Percentiles rank a stretch among this genome's conserved stretches.
Evolutionary conservation across 2,329 filamentous ascomycete genomes (phyloP).

Genomic region (Chrysosporium keratinophilum): DNA sequence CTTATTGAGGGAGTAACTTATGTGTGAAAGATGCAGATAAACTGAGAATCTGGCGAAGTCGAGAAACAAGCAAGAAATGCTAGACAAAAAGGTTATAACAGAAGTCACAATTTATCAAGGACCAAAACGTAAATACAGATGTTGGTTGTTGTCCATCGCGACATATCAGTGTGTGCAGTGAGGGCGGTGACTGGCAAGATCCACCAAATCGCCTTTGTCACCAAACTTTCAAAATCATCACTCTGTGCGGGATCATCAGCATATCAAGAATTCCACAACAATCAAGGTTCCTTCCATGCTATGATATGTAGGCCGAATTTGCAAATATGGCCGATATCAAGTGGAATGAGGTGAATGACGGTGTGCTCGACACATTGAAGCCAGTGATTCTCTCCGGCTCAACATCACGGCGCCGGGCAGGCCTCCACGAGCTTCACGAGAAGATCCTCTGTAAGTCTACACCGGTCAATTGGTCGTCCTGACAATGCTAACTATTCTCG

Average conservation of each 20-base stretch:
- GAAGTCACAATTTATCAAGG: background rate
- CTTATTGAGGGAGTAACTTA: background rate
- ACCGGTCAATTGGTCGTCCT: background rate
- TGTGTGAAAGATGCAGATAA: too few species aligned
- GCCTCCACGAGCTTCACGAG: conserved; percentile 37
- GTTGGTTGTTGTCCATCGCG: background rate
- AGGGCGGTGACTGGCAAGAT: background rate
- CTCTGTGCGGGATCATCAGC: background rate
- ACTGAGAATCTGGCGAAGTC: too few species aligned
- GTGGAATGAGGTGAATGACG: conserved; percentile 37
- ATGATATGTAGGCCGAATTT: conserved; percentile 25
- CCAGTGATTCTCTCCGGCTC: conserved; percentile 35
- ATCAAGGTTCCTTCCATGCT: conserved; percentile 5
- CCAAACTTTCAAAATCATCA: background rate
- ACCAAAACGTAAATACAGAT: background rate
- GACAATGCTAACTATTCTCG: conserved; percentile 14
- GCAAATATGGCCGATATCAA: conserved; percentile 35
- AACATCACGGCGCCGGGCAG: conserved; percentile 32
- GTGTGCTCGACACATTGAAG: conserved; percentile 32
- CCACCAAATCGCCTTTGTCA: background rate
- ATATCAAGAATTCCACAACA: background rate
- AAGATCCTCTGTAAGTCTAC: conserved; percentile 30
- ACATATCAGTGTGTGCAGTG: background rate
- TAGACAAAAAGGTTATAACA: background rate
- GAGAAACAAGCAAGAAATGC: background rate